Conservation (phyloP, 140 eudicot genomes). For the Stevia rebaudiana region DNA sequence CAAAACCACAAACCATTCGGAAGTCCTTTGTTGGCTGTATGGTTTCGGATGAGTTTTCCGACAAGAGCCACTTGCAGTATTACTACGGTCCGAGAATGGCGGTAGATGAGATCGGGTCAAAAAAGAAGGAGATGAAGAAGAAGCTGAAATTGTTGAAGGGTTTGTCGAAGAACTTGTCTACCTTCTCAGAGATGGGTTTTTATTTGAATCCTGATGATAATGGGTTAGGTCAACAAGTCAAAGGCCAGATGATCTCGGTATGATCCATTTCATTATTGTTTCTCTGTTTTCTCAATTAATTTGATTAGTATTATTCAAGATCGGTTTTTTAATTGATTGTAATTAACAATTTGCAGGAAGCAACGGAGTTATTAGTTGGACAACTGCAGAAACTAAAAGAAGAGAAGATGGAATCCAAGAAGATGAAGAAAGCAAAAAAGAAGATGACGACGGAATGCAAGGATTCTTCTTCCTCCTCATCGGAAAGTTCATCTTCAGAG, state of each 20-base stretch:
- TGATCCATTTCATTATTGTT: neutral
- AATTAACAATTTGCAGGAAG: constrained; percentile 45
- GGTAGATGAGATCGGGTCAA: constrained; percentile 1
- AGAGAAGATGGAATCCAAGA: constrained; percentile 57
- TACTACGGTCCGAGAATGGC: constrained; percentile 23
- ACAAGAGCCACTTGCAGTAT: constrained; percentile 37
- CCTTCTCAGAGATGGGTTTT: constrained; percentile 47
- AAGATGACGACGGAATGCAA: constrained; percentile 29
- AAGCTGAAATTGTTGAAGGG: constrained; percentile 57
- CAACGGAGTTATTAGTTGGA: constrained; percentile 47
- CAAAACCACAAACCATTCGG: neutral
- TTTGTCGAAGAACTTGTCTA: constrained; percentile 43
- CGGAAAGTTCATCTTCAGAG: constrained; percentile 43
- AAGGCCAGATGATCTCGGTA: constrained; percentile 64
- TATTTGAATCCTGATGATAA: constrained; percentile 38
- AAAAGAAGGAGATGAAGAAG: constrained; percentile 51
- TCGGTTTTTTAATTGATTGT: neutral
- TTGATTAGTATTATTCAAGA: too few relatives aligned
- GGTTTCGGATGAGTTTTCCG: constrained; percentile 34
- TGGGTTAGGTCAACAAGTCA: constrained; percentile 40
- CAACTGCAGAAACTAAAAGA: constrained; percentile 53
- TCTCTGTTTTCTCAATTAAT: too few relatives aligned
- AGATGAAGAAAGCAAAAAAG: constrained; percentile 40
- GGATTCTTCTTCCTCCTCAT: constrained; percentile 35
- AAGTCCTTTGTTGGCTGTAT: constrained; percentile 1